A percentile compares a stretch with the other conserved stretches of the same genome.
Evolutionary conservation across 345 rosid genomes (phyloP).

Genomic region (Rhizophora apiculata): DNA sequence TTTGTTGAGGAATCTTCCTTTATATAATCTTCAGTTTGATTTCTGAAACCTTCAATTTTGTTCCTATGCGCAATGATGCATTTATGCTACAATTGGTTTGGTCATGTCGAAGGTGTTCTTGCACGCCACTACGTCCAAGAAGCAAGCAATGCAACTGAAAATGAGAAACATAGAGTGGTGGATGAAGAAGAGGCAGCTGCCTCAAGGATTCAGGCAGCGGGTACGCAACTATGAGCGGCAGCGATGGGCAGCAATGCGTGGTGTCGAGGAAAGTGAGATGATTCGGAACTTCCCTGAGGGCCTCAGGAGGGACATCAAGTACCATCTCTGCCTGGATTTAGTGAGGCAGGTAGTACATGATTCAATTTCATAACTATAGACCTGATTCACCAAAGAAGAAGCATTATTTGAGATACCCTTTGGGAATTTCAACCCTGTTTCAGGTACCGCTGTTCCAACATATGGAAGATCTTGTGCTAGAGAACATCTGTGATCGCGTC

Average conservation of each 20-base stretch:
- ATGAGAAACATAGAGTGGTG: conserved; percentile 99
- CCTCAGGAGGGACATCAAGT: conserved; percentile 89
- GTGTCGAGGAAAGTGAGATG: conserved; percentile 88
- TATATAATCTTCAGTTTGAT: no score
- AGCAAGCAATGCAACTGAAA: conserved; percentile 94
- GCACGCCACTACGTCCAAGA: conserved; percentile 91
- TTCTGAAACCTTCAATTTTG: neutral
- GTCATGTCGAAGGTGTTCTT: conserved; percentile 56
- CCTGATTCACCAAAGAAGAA: neutral
- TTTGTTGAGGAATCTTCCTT: no score
- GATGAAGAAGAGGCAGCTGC: conserved; percentile 91
- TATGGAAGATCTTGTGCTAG: conserved; percentile 90
- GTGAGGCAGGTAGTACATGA: conserved; percentile 66
- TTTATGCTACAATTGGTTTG: neutral
- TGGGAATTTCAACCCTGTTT: neutral
- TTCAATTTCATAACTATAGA: neutral
- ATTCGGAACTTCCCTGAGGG: conserved; percentile 87
- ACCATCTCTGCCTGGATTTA: conserved; percentile 86
- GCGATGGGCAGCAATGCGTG: conserved; percentile 97
- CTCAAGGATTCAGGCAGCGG: conserved; percentile 76
- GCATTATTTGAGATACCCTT: no score
- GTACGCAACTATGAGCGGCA: conserved; percentile 92
- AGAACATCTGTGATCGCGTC: conserved; percentile 91
- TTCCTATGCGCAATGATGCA: neutral
- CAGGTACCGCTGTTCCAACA: conserved; percentile 95